Evolutionary conservation across 371 early-diverging fungal species (phyloP).

Genomic region (Mortierella sp.): DNA sequence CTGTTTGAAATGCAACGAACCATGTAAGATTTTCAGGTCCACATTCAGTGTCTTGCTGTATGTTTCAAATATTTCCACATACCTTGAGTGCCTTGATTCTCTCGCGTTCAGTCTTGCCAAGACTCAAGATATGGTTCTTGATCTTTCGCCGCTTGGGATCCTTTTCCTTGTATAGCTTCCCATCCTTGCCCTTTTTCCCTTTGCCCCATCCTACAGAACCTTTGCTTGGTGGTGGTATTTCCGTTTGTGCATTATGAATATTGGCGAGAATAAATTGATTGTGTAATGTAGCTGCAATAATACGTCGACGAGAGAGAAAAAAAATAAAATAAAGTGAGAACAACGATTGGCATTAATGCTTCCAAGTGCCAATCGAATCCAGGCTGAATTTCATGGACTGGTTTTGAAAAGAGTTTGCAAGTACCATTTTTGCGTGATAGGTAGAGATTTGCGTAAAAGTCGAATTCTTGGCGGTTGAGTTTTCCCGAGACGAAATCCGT

Average conservation of each 20-base stretch:
- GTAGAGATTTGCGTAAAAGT: constrained; percentile 81
- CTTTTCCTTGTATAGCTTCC: constrained; percentile 57
- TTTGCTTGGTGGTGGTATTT: constrained; percentile 78
- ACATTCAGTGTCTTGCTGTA: neutral
- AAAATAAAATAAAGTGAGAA: neutral
- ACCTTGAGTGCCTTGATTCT: constrained; percentile 69
- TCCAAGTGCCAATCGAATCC: no score
- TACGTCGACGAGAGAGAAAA: neutral
- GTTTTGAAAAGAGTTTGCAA: no score
- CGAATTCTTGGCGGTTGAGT: constrained; percentile 82
- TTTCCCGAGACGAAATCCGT: constrained; percentile 84
- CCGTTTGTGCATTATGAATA: constrained; percentile 81
- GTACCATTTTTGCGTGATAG: constrained; percentile 74
- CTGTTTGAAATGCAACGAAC: constrained; percentile 9
- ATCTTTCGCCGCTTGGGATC: constrained; percentile 72
- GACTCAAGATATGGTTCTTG: constrained; percentile 79
- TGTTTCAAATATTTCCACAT: constrained; percentile 13
- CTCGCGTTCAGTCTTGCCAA: constrained; percentile 79
- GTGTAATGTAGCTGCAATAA: constrained; percentile 72
- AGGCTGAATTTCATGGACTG: no score
- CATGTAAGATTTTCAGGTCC: neutral
- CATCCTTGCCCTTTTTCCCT: constrained; percentile 72
- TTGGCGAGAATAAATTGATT: constrained; percentile 86
- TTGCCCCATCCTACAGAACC: constrained; percentile 75
- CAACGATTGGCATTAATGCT: no score